Evolutionary conservation across 2,329 filamentous ascomycete genomes (phyloP).

Genomic region (Fusarium sterilihyphosum): DNA sequence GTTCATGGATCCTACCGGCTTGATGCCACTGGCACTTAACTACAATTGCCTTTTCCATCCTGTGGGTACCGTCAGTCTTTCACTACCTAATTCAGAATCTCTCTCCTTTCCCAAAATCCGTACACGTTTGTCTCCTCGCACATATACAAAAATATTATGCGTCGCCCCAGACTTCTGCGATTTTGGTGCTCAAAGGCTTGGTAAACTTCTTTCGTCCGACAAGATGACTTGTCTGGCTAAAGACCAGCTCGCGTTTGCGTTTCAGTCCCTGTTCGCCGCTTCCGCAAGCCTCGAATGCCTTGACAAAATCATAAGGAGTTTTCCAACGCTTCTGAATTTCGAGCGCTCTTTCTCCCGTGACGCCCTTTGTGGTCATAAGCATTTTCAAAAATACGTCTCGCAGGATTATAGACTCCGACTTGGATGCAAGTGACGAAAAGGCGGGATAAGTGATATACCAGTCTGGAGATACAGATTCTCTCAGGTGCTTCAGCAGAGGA

Average conservation of each 20-base stretch:
- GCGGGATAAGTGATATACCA: constrained; percentile 76
- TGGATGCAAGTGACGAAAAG: constrained; percentile 77
- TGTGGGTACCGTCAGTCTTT: neutral
- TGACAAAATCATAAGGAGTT: constrained; percentile 76
- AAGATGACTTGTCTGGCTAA: constrained; percentile 63
- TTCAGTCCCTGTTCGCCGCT: constrained; percentile 60
- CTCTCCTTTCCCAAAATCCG: neutral
- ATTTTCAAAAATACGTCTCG: constrained; percentile 84
- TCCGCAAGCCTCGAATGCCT: constrained; percentile 70
- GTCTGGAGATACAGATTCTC: constrained; percentile 57
- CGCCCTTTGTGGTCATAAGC: constrained; percentile 81
- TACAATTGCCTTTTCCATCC: neutral
- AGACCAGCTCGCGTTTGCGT: constrained; percentile 69
- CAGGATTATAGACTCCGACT: constrained; percentile 78
- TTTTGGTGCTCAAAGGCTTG: constrained; percentile 72
- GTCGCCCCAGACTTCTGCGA: constrained; percentile 78
- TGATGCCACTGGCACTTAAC: neutral
- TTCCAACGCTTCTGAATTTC: constrained; percentile 84
- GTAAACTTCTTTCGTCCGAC: constrained; percentile 75
- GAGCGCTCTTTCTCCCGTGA: constrained; percentile 81
- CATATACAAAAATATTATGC: constrained; percentile 42
- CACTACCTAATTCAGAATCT: neutral
- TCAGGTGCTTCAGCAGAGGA: constrained; percentile 68
- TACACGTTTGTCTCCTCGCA: neutral
- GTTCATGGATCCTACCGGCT: neutral